Base-by-base conservation (phyloP, 352 stramenopile genomes). In the Thraustochytrium striatum region DNA sequence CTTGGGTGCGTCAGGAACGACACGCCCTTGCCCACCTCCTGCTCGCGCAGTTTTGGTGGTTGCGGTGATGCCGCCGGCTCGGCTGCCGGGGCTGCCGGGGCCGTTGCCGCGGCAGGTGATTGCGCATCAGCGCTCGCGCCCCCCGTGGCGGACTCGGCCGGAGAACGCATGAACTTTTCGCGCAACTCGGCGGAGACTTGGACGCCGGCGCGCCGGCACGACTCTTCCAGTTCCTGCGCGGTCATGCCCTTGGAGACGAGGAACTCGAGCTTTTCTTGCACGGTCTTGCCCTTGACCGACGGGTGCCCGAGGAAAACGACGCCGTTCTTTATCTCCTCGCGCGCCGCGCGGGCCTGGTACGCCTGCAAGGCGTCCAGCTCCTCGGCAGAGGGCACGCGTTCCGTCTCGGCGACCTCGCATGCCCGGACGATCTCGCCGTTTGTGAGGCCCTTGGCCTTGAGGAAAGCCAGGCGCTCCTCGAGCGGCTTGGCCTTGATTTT, bases 241-340 rank as follows among this genome's bases (percentile, higher is more conserved):
- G 65, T 75, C n/a, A 75, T 35, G 25, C 65, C 65, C 50, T 75
- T 75, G 50, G 44, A 35, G 11, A 61, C 68, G 35, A 75, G 65
- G 25, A 75, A 75, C 36, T 75, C 65, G 35, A 75, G 52, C 9
- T 32, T 16, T 43, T 75, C 65, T 21, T 38, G 44, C 2, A 75
- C 16, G n/a, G 65, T 75, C 36, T 75, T 75, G 16, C 30, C 13
- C 21, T 30, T 38, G 41, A 75, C 50, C 3, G 65, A 75, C 44
- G 43, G 43, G 65, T 75, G 65, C 11, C 25, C 68, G 44, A 75
- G 65, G 28, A 75, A 75, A n/a, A 75, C 68, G 44, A 43, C 65
- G n/a, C 65, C 65, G 36, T 75, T 75, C 50, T 75, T 75, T 2
- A 75, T 61, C 11, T 75, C 65, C 25, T 75, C 65, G 0, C 65